Evolutionary conservation across 345 rosid genomes (phyloP).

Genomic region (Euclidium syriacum): DNA sequence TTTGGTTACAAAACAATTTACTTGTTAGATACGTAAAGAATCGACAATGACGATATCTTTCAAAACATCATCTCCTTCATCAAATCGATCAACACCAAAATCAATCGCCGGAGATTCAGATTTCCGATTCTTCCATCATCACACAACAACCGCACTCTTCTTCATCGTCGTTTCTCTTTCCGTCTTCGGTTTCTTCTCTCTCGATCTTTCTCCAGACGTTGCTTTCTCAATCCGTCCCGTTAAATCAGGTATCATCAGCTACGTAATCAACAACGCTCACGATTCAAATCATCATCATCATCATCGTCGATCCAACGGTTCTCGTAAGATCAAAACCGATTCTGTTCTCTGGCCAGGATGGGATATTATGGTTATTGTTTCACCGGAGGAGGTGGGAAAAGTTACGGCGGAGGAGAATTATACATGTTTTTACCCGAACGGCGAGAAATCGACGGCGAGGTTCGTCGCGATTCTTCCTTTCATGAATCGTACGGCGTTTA

Average conservation of each 20-base stretch:
- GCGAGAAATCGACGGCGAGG: slow-evolving; percentile 44
- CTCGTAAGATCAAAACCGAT: slow-evolving; percentile 29
- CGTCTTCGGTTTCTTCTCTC: slow-evolving; percentile 23
- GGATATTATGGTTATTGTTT: slow-evolving; percentile 55
- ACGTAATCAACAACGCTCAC: slow-evolving; percentile 9
- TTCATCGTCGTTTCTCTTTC: slow-evolving; percentile 28
- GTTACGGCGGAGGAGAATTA: not conserved
- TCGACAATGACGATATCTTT: slow-evolving; percentile 16
- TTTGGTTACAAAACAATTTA: slow-evolving; percentile 1
- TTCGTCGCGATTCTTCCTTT: slow-evolving; percentile 46
- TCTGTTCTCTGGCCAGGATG: slow-evolving; percentile 68
- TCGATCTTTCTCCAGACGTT: slow-evolving; percentile 23
- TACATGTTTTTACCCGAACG: slow-evolving; percentile 58
- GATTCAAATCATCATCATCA: not conserved
- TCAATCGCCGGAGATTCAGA: not conserved
- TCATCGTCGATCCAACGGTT: not conserved
- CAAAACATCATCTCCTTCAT: slow-evolving; percentile 4
- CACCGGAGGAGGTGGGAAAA: slow-evolving; percentile 22
- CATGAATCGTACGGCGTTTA: slow-evolving; percentile 45
- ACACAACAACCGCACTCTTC: slow-evolving; percentile 28
- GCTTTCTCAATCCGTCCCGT: not conserved
- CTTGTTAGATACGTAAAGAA: slow-evolving; percentile 16
- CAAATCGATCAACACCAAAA: slow-evolving; percentile 18
- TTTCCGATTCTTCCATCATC: not conserved
- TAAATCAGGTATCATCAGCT: not conserved